Evolutionary conservation across 73 alveolate genomes (phyloP).

Genomic region (Stentor roeselii): DNA sequence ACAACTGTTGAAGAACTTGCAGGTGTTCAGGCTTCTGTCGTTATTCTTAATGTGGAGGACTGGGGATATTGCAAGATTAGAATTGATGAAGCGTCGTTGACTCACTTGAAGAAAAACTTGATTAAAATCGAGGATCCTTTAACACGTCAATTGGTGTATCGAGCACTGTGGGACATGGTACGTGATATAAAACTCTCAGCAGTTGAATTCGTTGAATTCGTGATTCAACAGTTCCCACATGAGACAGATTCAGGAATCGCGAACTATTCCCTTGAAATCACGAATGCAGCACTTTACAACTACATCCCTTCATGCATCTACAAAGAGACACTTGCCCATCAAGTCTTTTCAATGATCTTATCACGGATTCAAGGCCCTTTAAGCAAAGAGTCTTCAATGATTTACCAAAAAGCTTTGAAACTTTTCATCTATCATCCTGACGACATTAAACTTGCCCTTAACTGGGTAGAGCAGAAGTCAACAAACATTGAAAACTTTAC

Average conservation of each 20-base stretch:
- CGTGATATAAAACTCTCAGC: conserved; percentile 69
- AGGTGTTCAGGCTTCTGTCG: background rate
- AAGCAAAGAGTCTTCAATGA: conserved; percentile 25
- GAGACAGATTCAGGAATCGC: conserved; percentile 54
- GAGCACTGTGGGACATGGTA: conserved; percentile 68
- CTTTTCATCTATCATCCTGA: conserved; percentile 34
- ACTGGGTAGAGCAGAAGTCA: conserved; percentile 34
- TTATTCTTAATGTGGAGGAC: conserved; percentile 22
- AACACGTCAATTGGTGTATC: conserved; percentile 51
- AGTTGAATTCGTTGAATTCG: conserved; percentile 52
- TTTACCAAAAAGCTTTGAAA: conserved; percentile 1
- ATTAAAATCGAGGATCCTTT: conserved; percentile 41
- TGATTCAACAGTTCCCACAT: conserved; percentile 39
- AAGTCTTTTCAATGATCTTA: conserved; percentile 32
- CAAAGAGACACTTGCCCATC: conserved; percentile 39
- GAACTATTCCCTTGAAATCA: conserved; percentile 43
- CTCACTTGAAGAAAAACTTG: conserved; percentile 24
- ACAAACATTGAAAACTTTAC: conserved; percentile 42
- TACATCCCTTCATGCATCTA: conserved; percentile 47
- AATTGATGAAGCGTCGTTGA: conserved; percentile 22
- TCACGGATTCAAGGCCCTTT: conserved; percentile 33
- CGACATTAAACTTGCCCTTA: conserved; percentile 43
- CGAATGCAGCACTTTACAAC: conserved; percentile 34
- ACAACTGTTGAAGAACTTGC: conserved; percentile 31
- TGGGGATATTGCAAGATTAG: conserved; percentile 14